Conservation (phyloP, 2,329 filamentous ascomycete species). For the Cladosporium sp. region DNA sequence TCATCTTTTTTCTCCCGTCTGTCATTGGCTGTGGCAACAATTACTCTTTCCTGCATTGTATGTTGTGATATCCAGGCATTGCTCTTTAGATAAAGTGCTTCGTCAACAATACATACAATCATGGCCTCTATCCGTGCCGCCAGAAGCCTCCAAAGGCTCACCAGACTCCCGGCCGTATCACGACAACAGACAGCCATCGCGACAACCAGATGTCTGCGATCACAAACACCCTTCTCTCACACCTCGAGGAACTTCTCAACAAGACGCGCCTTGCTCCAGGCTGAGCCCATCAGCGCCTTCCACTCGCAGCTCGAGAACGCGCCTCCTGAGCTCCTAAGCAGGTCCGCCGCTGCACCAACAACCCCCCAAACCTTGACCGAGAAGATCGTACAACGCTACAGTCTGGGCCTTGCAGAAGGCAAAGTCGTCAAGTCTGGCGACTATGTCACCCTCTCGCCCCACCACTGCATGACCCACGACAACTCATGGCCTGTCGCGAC, state of each 20-base stretch:
- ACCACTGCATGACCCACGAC: conserved; percentile 83
- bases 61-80: background rate
- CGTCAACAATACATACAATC: background rate
- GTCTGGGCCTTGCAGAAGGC: conserved; percentile 71
- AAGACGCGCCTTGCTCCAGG: conserved; percentile 29
- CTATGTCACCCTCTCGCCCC: conserved; percentile 75
- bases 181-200: conserved; percentile 18
- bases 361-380: conserved; percentile 81
- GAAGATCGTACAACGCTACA: conserved; percentile 85
- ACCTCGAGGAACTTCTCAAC: conserved; percentile 34
- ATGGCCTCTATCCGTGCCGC: conserved; percentile 28
- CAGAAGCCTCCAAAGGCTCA: conserved; percentile 29
- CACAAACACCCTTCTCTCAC: conserved; percentile 26
- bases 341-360: conserved; percentile 51
- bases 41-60: background rate
- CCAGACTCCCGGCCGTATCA: conserved; percentile 15
- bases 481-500: conserved; percentile 75
- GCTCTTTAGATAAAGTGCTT: background rate
- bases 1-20: conserved; percentile 17
- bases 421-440: conserved; percentile 79
- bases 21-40: conserved; percentile 11
- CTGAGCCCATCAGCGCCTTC: conserved; percentile 57
- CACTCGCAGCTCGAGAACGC: conserved; percentile 64
- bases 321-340: conserved; percentile 71
- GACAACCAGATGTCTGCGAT: conserved; percentile 20